Percentiles rank a stretch among this genome's conserved stretches.
Evolutionary conservation across 2,329 filamentous ascomycete species (phyloP).

Genomic region (Simplicillium sp.): DNA sequence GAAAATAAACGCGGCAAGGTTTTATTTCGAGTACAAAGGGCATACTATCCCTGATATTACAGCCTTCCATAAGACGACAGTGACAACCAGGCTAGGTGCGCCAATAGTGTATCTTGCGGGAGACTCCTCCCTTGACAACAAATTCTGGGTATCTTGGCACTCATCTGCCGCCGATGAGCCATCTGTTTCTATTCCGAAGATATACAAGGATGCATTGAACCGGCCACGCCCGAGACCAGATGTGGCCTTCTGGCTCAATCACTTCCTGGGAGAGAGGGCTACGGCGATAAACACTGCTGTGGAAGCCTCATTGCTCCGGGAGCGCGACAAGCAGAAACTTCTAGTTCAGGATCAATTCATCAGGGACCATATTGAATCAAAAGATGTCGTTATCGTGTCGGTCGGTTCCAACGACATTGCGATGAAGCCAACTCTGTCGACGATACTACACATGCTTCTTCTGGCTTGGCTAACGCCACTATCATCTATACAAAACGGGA

Average conservation of each 20-base stretch:
- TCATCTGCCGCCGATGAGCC: background rate
- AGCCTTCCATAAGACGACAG: background rate
- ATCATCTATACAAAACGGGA: conserved; percentile 2
- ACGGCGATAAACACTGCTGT: conserved; percentile 3
- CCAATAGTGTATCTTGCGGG: conserved; percentile 5
- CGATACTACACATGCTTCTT: conserved; percentile 2
- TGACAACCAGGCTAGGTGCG: background rate
- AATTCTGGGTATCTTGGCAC: conserved; percentile 2
- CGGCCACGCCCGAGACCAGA: background rate
- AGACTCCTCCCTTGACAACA: conserved; percentile 4
- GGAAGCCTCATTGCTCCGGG: conserved; percentile 3
- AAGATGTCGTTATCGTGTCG: conserved; percentile 2
- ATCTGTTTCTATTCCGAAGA: background rate
- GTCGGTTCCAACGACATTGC: conserved; percentile 5
- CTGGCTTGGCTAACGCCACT: conserved; percentile 4
- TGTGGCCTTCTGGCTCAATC: conserved; percentile 5
- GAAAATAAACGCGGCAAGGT: conserved; percentile 1
- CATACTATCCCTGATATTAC: background rate
- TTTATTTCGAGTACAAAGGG: conserved; percentile 5
- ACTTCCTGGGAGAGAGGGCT: background rate
- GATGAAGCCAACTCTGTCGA: conserved; percentile 1
- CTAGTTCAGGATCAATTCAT: conserved; percentile 3
- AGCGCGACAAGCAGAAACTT: background rate
- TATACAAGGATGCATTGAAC: background rate
- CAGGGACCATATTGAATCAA: background rate